Evolutionary conservation across 441 rosid species (phyloP), one percentile per base, ranked within the genome.

Genomic region (Pelargonium australe): DNA sequence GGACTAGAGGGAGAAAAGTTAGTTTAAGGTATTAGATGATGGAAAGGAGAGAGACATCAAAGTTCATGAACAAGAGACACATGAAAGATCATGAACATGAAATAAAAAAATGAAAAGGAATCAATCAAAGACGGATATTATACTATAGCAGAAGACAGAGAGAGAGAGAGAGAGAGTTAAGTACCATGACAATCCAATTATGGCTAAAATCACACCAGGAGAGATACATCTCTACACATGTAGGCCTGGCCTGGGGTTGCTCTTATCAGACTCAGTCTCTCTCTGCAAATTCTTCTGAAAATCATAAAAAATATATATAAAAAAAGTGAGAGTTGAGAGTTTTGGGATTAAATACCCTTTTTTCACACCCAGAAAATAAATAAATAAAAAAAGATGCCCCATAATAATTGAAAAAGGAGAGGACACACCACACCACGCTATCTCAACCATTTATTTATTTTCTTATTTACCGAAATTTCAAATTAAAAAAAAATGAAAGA

Each of bases 391-490:
- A 49, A 49, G 57, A 49, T 49, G 14, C 57, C 57, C 57, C 57
- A 49, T 49, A 49, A 49, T 49, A 49, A 49, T 49, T 49, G 57
- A 20, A 49, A 49, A 49, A 49, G 17, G 57, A 49, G 57, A 49
- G 57, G 57, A 12, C 57, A 49, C 57, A 49, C 57, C 14, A 49
- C 16, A 4, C 57, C 57, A 49, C 14, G 14, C 16, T 49, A 49
- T 49, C 57, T 49, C 57, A 13, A 49, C 57, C 57, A 49, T 49
- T 49, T 49, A 49, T 49, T 49, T 49, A 49, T 49, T 49, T 28
- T 28, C 34, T 28, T 0, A 28, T 28, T 28, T 28, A 28, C 34
- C 23, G 23, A 20, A 20, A 20, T 20, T 20, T 20, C 2, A 28
- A 28, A 28, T 28, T 28, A 2, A 2, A 28, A 28, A 28, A 28